Evolutionary conservation across 345 rosid species (phyloP).

Genomic region (Populus nigra): DNA sequence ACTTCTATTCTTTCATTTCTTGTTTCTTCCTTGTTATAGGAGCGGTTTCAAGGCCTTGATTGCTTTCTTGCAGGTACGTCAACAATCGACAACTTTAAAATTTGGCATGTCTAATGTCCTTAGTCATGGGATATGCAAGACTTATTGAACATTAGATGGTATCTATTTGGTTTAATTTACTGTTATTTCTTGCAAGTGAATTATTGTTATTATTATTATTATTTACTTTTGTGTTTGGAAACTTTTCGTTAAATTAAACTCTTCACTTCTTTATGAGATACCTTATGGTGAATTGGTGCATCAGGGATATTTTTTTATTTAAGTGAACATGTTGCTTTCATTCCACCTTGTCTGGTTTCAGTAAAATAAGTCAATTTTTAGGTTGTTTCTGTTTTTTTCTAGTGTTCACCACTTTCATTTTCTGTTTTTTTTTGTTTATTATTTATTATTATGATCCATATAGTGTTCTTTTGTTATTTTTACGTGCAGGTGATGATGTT

Average conservation of each 20-base stretch:
- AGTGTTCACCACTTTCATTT: not conserved
- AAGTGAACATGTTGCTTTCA: no score
- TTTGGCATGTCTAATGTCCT: conserved; percentile 6
- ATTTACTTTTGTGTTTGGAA: not conserved
- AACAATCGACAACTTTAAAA: not conserved
- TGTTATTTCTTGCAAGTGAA: not conserved
- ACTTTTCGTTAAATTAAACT: not conserved
- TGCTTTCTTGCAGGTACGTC: conserved; percentile 87
- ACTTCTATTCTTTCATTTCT: conserved; percentile 3
- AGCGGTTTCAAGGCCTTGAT: conserved; percentile 80
- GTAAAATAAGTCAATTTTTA: not conserved
- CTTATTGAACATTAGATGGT: not conserved
- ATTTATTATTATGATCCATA: not conserved
- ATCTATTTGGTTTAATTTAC: not conserved
- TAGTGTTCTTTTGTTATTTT: not conserved
- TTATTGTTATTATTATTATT: no score
- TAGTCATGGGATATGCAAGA: not conserved
- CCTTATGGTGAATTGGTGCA: not conserved
- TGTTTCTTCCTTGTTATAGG: conserved; percentile 38
- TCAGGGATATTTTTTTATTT: not conserved
- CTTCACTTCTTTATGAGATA: not conserved
- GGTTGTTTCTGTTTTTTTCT: not conserved
- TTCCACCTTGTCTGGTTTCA: not conserved
- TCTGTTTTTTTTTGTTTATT: not conserved
- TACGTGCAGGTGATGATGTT: conserved; percentile 79